A percentile compares a stretch with the other conserved stretches of the same genome.
phyloP scores from a whole-genome alignment of 2,329 filamentous ascomycete genomes.

The Penicillium vulpinum region DNA sequence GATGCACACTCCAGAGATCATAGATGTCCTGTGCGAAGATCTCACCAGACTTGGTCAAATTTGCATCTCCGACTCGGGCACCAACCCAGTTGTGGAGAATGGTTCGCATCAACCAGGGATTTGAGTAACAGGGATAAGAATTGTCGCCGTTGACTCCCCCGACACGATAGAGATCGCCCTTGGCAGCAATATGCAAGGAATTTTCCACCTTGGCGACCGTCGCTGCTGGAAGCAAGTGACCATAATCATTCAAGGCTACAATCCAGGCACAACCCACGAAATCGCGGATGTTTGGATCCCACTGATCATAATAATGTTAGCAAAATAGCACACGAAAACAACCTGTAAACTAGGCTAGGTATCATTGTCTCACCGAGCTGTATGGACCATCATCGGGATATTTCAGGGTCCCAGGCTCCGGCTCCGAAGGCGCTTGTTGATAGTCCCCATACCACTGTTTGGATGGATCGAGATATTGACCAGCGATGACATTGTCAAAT shows the following conservation, averaged over 20 bases:
- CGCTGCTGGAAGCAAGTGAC: constrained; percentile 45
- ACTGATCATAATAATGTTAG: constrained; percentile 4
- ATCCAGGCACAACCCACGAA: constrained; percentile 23
- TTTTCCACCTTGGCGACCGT: constrained; percentile 51
- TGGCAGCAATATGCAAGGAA: constrained; percentile 56
- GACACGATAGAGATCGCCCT: constrained; percentile 63
- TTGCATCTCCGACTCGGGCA: constrained; percentile 53
- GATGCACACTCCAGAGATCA: constrained; percentile 55
- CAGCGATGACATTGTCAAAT: constrained; percentile 21
- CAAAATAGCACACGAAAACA: background rate
- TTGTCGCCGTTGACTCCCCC: constrained; percentile 62
- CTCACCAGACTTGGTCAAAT: constrained; percentile 61
- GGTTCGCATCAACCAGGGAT: constrained; percentile 64
- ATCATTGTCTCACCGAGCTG: constrained; percentile 8
- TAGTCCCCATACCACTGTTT: constrained; percentile 26
- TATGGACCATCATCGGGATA: constrained; percentile 16
- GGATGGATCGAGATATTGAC: constrained; percentile 17
- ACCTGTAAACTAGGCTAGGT: too few species aligned
- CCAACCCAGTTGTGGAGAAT: constrained; percentile 62
- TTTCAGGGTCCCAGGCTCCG: constrained; percentile 13
- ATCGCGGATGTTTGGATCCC: constrained; percentile 23
- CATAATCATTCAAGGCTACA: constrained; percentile 21
- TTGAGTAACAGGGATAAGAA: constrained; percentile 62
- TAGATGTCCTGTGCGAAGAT: constrained; percentile 57
- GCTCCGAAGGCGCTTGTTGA: constrained; percentile 16